Percentiles rank a stretch among this genome's conserved stretches.
Evolutionary conservation across 805 yeast species (phyloP).

Genomic region (Lipomyces kockii): DNA sequence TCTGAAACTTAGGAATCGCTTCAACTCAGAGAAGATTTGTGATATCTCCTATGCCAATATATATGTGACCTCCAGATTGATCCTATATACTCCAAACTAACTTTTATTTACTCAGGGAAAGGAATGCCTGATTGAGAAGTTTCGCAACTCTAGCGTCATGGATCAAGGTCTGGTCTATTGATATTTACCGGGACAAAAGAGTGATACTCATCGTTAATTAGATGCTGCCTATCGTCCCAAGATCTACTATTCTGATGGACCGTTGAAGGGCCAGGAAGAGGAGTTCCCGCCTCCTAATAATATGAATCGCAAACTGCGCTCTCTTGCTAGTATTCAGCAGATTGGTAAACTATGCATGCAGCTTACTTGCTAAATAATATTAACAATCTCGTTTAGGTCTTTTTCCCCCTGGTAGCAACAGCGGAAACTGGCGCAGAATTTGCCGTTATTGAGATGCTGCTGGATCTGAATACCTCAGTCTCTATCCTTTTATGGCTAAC

Average conservation of each 20-base stretch:
- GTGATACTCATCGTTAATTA: slow-evolving; percentile 16
- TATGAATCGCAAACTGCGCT: slow-evolving; percentile 44
- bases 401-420: slow-evolving; percentile 36
- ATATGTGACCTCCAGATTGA: slow-evolving; percentile 35
- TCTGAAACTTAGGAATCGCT: slow-evolving; percentile 44
- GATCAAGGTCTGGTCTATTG: slow-evolving; percentile 41
- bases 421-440: slow-evolving; percentile 33
- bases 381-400: slow-evolving; percentile 19
- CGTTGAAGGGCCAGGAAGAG: slow-evolving; percentile 50
- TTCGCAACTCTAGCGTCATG: slow-evolving; percentile 58
- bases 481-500: neutral
- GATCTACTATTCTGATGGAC: slow-evolving; percentile 54
- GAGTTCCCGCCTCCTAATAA: slow-evolving; percentile 51
- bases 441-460: slow-evolving; percentile 13
- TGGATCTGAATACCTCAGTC: neutral
- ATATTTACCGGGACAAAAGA: neutral
- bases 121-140: slow-evolving; percentile 52
- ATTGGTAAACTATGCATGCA: slow-evolving; percentile 36
- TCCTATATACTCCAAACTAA: slow-evolving; percentile 5
- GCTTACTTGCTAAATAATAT: neutral
- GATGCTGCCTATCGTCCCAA: slow-evolving; percentile 55
- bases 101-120: slow-evolving; percentile 50
- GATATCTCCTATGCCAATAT: slow-evolving; percentile 58
- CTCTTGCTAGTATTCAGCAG: slow-evolving; percentile 44
- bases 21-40: slow-evolving; percentile 57